Evolutionary conservation across 805 yeast genomes (phyloP).

Genomic region (Isabelozyma rhagii): DNA sequence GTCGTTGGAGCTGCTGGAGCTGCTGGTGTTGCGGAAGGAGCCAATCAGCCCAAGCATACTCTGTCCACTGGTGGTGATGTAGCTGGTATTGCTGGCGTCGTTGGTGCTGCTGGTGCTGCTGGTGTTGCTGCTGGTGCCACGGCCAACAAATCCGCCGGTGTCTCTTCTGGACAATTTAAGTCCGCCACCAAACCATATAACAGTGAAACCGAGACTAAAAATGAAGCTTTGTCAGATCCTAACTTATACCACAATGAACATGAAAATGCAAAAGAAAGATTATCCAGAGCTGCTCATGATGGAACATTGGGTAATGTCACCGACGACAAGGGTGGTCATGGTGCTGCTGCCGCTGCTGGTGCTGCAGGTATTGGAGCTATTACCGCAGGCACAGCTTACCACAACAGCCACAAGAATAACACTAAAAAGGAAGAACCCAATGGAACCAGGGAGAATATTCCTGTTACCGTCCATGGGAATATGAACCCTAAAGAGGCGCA

Average conservation of each 20-base stretch:
- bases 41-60: neutral
- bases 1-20: neutral
- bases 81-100: neutral
- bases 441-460: constrained; percentile 8
- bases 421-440: neutral
- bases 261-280: constrained; percentile 1
- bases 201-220: neutral
- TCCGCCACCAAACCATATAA: neutral
- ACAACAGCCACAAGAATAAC: neutral
- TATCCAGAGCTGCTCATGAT: constrained; percentile 5
- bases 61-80: neutral
- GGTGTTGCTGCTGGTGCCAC: constrained; percentile 5
- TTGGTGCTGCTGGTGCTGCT: constrained; percentile 3
- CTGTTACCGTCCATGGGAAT: constrained; percentile 30
- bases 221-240: neutral
- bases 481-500: constrained; percentile 22
- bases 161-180: neutral
- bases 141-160: neutral
- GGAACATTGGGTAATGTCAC: constrained; percentile 4
- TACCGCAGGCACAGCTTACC: neutral
- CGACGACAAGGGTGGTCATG: neutral
- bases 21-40: neutral
- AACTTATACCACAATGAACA: constrained; percentile 1
- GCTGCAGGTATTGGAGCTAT: neutral
- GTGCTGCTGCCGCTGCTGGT: constrained; percentile 1